Evolutionary conservation across 2,329 filamentous ascomycete genomes (phyloP), one percentile per base, ranked within the genome.

Genomic region (Aspergillus sp.): DNA sequence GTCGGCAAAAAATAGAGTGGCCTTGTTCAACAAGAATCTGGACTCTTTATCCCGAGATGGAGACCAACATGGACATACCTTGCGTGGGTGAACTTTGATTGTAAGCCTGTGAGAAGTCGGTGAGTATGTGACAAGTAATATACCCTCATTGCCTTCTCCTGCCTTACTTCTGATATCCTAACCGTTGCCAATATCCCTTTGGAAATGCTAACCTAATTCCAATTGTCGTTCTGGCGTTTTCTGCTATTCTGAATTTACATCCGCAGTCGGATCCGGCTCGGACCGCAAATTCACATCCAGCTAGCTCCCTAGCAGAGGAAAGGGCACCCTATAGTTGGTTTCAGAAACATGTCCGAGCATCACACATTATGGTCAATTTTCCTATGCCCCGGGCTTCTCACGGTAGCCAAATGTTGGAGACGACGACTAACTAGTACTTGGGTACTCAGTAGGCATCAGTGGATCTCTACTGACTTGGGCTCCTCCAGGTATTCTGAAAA

Each of bases 81-180:
- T 57, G 55, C 41, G 33, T 57, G 48, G 40, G 7, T 23, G 33
- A 41, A 40, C 5, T 19, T 31, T 33, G 44, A 31, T 23, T 19
- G 21, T 25, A 44, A 52, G 17, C 17, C 39, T 9, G 19, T 37
- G 11, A 50, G 45, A 47, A 44, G 46, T 58, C 56, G 56, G 56
- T 58, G 56, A 58, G 56, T 51, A 58, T 58, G 45, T 58, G 56
- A 55, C 23, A 12, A 46, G 56, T 55, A 58, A 21, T 33, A 48
- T 17, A 25, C 3, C 6, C 12, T 27, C 31, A 19, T 33, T 41
- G 33, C 39, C 27, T 17, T 9, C 23, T 27, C 48, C 35, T 17
- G 14, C 27, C 27, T 23, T 35, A 25, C 17, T 46, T 35, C 11
- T 25, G 39, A 49, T 45, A 11, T 45, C 31, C 31, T 21, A 37